phyloP scores from a whole-genome alignment of 306 rosid genomes.

The Macrotyloma uniflorum region DNA sequence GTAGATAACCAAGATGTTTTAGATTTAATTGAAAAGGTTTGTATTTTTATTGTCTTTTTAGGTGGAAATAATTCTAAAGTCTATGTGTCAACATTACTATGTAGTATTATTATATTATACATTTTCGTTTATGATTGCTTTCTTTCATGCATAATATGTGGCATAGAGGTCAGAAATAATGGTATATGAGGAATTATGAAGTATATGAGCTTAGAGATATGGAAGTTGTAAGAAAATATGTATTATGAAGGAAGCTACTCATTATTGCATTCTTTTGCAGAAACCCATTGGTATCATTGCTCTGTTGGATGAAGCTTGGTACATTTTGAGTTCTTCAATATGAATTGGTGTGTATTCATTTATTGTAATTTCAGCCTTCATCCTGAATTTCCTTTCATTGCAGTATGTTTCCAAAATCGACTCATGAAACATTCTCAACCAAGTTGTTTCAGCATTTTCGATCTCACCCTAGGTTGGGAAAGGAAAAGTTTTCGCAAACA shows the following conservation, averaged over 20 bases:
- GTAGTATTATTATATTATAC: neutral
- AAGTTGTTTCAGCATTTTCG: constrained; percentile 86
- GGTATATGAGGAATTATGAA: constrained; percentile 22
- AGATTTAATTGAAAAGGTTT: constrained; percentile 98
- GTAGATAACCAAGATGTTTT: constrained; percentile 98
- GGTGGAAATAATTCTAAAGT: constrained; percentile 8
- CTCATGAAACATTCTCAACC: constrained; percentile 87
- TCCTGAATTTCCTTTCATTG: constrained; percentile 55
- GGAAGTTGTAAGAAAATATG: constrained; percentile 24
- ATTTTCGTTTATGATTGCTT: constrained; percentile 18
- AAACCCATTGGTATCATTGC: constrained; percentile 93
- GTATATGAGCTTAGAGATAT: constrained; percentile 18
- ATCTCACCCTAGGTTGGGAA: constrained; percentile 78
- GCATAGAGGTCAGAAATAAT: neutral
- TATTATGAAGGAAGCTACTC: constrained; percentile 31
- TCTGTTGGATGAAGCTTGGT: constrained; percentile 99
- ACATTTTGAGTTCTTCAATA: constrained; percentile 57
- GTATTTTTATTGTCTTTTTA: constrained; percentile 4
- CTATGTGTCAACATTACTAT: neutral
- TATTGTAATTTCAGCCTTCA: constrained; percentile 43
- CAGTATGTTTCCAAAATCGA: constrained; percentile 98
- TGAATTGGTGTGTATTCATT: constrained; percentile 53
- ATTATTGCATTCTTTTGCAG: constrained; percentile 67
- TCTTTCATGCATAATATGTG: constrained; percentile 31
- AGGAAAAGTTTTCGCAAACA: constrained; percentile 88